Evolutionary conservation across 108 stramenopile species (phyloP), one percentile per base, ranked within the genome.

Genomic region (Fragilaria crotonensis): DNA sequence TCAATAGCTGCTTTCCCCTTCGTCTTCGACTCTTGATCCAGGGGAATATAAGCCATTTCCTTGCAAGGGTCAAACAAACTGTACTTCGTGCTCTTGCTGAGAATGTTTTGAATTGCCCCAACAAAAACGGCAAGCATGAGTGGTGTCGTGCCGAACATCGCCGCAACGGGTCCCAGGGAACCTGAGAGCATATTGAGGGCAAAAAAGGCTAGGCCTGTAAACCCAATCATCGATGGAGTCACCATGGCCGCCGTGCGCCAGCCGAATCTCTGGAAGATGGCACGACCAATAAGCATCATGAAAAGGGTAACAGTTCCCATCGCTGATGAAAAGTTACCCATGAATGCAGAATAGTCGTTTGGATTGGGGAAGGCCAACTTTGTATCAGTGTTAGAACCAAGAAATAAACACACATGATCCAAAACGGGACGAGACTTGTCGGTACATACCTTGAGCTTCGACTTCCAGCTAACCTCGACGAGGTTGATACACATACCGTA

Each of bases 401-500:
- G n/a, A n/a, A n/a, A n/a, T n/a, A n/a, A n/a, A n/a, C n/a, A n/a
- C n/a, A n/a, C n/a, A n/a, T n/a, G n/a, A n/a, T n/a, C n/a, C n/a
- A n/a, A n/a, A n/a, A n/a, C n/a, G n/a, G n/a, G n/a, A n/a, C n/a
- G n/a, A n/a, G n/a, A n/a, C n/a, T n/a, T n/a, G n/a, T 14, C 14
- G 3, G 14, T 17, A 21, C 60, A 49, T 27, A 57, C 64, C 87
- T 97, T 97, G n/a, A 99, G 66, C 67, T 97, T 96, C 30, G 93
- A 72, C 83, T 99, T 99, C 98, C 98, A 99, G 31, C 90, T 93
- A 21, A 99, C 97, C 74, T 99, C 98, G 11, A 97, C 96, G 65
- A 99, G 89, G 77, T 97, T 98, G 79, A 99, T 99, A 59, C 92
- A 90, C 93, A 99, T 89, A 53, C 98, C 98, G 62, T 99, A 99